Percentiles rank a stretch among this genome's conserved stretches.
These are phyloP conservation scores for Fusarium protoensiforme DNA, from an alignment of 2,329 filamentous ascomycete genomes.

Conservation along the genomic window DNA sequence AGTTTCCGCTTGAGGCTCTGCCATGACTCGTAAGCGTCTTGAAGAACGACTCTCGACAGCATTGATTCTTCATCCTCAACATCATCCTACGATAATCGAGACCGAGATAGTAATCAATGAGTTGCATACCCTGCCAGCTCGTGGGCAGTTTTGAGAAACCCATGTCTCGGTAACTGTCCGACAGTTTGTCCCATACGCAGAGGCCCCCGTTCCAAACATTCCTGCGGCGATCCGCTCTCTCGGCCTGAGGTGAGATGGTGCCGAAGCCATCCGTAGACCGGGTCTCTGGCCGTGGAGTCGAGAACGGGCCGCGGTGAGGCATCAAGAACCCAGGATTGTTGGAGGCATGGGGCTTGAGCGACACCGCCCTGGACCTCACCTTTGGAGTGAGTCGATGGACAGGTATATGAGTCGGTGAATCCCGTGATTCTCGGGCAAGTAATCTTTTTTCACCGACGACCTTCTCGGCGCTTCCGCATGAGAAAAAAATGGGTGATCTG, in stretches of 20 bases:
- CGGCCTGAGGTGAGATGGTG: not conserved
- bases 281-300: not conserved
- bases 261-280: not conserved
- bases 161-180: conserved; percentile 7
- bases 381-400: conserved; percentile 6
- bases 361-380: conserved; percentile 4
- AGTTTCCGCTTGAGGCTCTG: conserved; percentile 12
- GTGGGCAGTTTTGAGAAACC: conserved; percentile 3
- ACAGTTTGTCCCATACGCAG: conserved; percentile 1
- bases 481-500: not conserved
- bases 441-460: not conserved
- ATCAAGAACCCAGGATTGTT: not conserved
- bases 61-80: not conserved
- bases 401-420: conserved; percentile 15
- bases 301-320: conserved; percentile 6
- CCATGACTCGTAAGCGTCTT: not conserved
- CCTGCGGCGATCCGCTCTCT: not conserved
- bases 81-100: not conserved
- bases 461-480: not conserved
- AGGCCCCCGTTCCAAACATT: not conserved
- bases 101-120: not conserved
- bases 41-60: not conserved
- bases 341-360: not conserved
- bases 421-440: conserved; percentile 12
- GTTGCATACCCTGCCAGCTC: not conserved